Base-by-base conservation (phyloP, 2,329 filamentous ascomycete genomes). In the Sclerotiophoma versabilis region DNA sequence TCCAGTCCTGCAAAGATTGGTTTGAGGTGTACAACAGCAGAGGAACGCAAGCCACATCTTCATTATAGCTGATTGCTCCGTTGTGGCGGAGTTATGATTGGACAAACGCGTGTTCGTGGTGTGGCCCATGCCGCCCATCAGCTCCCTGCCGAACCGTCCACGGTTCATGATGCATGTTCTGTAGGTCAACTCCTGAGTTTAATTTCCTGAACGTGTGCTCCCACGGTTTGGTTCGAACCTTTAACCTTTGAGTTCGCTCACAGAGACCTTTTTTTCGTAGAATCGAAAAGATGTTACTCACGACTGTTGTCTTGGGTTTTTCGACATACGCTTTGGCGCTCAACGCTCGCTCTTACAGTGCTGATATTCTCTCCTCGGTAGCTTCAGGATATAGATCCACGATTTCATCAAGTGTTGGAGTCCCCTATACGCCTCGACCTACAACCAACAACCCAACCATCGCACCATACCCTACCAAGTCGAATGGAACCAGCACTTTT, bases 251-350 rank as follows among this genome's bases (percentile, higher is more conserved):
- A 23, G 10, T 44, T 49, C 32, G 20, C 32, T 34, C 32, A 32
- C 29, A 51, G 57, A 58, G 57, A 48, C 43, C 60, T 57, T 22
- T 58, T 62, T 42, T 5, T 27, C 39, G 5, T 33, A 11, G 11
- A 11, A 23, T 34, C n/a, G 33, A 57, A 54, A 55, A 26, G 15
- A 60, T 62, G 59, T 42, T 60, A 10, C 26, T 47, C 14, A 48
- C 50, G 37, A 46, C 49, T 15, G 26, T 58, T 19, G 14, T 61
- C 30, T 46, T 60, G 26, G 33, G 50, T 26, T 19, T 59, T 30
- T 57, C 56, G 15, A 49, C 57, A 42, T 62, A 54, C 50, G 62
- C 52, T n/a, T 52, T 54, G 33, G 60, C 60, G 54, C 58, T 61
- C 12, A 34, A 59, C 44, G 49, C 37, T 58, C 62, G 54, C 50